These are phyloP conservation scores for Dactylellina drechsleri DNA, from an alignment of 2,329 filamentous ascomycete genomes.

Conservation along the genomic window DNA sequence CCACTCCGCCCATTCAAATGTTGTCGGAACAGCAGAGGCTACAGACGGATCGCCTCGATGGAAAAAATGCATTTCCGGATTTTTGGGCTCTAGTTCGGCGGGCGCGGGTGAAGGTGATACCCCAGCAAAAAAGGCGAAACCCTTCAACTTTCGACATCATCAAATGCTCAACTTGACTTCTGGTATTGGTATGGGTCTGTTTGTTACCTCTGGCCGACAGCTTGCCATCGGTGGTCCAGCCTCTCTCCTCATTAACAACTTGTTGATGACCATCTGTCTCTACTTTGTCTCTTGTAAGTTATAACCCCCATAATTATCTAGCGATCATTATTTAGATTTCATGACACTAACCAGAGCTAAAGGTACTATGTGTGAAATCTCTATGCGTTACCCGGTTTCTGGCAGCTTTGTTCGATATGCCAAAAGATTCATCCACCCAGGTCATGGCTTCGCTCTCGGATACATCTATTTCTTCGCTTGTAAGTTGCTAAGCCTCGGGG, in stretches of 20 bases:
- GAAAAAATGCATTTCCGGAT: conserved; percentile 38
- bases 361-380: conserved; percentile 62
- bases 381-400: conserved; percentile 61
- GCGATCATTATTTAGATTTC: neutral
- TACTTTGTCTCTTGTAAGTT: conserved; percentile 70
- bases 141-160: conserved; percentile 66
- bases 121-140: conserved; percentile 23
- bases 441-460: conserved; percentile 65
- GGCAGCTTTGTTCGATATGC: conserved; percentile 67
- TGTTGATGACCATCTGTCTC: conserved; percentile 69
- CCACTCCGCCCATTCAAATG: conserved; percentile 47
- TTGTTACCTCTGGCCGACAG: conserved; percentile 71
- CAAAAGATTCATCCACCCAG: conserved; percentile 65
- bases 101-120: neutral
- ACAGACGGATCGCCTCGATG: conserved; percentile 24
- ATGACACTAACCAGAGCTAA: conserved; percentile 5
- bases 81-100: conserved; percentile 26
- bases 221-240: conserved; percentile 71
- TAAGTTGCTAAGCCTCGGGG: conserved; percentile 14
- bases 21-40: conserved; percentile 40
- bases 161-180: conserved; percentile 74
- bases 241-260: conserved; percentile 66
- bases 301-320: conserved; percentile 57
- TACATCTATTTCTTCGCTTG: conserved; percentile 51
- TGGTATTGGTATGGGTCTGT: conserved; percentile 71